Evolutionary conservation across 1,284 basidiomycete species (phyloP), one percentile per base, ranked within the genome.

Genomic region (Leccinum subrobustum): DNA sequence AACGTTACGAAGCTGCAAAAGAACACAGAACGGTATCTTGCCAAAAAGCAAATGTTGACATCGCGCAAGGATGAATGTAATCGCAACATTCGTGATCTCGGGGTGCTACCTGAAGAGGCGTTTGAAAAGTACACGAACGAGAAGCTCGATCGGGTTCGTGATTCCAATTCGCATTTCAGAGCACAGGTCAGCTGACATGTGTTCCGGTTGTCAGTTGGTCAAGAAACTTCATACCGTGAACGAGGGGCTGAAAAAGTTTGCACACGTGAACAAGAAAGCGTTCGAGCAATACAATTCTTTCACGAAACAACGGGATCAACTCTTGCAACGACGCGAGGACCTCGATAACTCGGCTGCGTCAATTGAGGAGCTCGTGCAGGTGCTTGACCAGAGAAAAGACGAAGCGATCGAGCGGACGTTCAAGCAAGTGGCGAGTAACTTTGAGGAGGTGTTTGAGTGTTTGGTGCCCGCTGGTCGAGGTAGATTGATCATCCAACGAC

Each of bases 191-290:
- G 18, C 56, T 71, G 35, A 72, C 25, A 2, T 47, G 37, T 5
- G 2, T 47, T 51, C 7, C 25, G 23, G 58, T 61, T 57, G 60
- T 18, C 68, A 96, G 93, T 83, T 99, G 42, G 85, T 96, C 67
- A 96, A 93, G 78, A 91, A 90, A 65, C 82, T 99, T 39, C 95
- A 97, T 70, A 83, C 84, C 25, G 89, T 95, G 65, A 96, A 98
- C 70, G 95, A 98, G 68, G 86, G 87, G 31, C 80, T 99, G 64
- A 98, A 96, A 75, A 96, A 96, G 75, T 99, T 95, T 70, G 91
- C 94, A 0, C 96, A 98, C 72, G 96, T 99, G 66, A 99, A 99
- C 83, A 99, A 99, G 81, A 98, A 98, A 76, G 97, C 96, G 1
- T 96, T 98, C 71, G 97, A 99, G 75, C 95, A 98, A 75, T 98